Percentiles rank a stretch among this genome's conserved stretches.
These are phyloP conservation scores for Terfezia claveryi DNA, from an alignment of 495 filamentous ascomycete genomes.

Conservation along the genomic window DNA sequence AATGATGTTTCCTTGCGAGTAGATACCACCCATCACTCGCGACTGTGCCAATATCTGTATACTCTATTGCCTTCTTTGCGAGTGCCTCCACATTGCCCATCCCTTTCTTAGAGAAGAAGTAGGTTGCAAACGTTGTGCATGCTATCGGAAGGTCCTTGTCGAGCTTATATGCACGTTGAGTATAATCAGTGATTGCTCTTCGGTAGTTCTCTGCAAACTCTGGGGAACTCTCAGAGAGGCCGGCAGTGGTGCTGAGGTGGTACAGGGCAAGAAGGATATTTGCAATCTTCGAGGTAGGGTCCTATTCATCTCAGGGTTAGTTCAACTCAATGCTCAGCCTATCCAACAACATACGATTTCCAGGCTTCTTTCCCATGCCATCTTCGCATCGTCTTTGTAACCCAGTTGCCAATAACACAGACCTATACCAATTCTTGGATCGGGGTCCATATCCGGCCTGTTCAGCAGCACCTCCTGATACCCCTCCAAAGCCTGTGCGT, in stretches of 20 bases:
- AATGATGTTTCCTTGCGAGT: slow-evolving; percentile 73
- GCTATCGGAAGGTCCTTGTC: slow-evolving; percentile 83
- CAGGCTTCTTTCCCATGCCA: slow-evolving; percentile 70
- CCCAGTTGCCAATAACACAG: slow-evolving; percentile 91
- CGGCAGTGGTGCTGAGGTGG: slow-evolving; percentile 59
- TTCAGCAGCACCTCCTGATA: slow-evolving; percentile 73
- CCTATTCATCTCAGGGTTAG: slow-evolving; percentile 30
- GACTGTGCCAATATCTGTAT: slow-evolving; percentile 84
- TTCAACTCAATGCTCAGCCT: slow-evolving; percentile 6
- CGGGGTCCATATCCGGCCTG: slow-evolving; percentile 77
- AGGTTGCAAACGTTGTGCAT: slow-evolving; percentile 68
- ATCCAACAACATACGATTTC: neutral
- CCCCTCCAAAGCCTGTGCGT: slow-evolving; percentile 51
- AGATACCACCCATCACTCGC: slow-evolving; percentile 94
- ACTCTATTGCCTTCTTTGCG: slow-evolving; percentile 79
- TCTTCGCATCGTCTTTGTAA: slow-evolving; percentile 74
- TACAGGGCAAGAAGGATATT: slow-evolving; percentile 77
- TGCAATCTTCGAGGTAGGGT: slow-evolving; percentile 72
- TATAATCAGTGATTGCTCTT: slow-evolving; percentile 83
- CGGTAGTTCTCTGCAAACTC: slow-evolving; percentile 65
- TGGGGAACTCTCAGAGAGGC: slow-evolving; percentile 31
- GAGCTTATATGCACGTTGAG: slow-evolving; percentile 81
- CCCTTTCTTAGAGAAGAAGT: slow-evolving; percentile 59
- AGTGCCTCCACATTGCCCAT: slow-evolving; percentile 61
- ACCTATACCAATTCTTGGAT: slow-evolving; percentile 84